Evolutionary conservation across 805 yeast species (phyloP).

Genomic region (Kuraishia ogatae): DNA sequence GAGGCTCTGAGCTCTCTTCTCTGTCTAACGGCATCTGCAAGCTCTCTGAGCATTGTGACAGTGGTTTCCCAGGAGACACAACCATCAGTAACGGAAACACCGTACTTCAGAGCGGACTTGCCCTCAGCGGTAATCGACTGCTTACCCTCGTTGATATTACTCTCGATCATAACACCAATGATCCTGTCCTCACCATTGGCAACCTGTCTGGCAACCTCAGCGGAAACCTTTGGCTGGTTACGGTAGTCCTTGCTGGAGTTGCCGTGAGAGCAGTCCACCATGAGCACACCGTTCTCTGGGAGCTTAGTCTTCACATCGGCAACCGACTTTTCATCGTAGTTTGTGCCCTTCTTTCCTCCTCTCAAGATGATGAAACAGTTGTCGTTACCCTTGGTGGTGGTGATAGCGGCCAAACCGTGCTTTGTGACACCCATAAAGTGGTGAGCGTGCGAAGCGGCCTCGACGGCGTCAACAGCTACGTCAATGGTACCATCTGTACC

Average conservation of each 20-base stretch:
- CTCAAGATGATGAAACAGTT: conserved; percentile 87
- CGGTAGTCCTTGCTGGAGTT: conserved; percentile 85
- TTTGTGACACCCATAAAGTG: conserved; percentile 93
- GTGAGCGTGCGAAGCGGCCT: conserved; percentile 88
- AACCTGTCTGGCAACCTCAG: conserved; percentile 70
- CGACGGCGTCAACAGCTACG: conserved; percentile 90
- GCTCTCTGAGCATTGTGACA: conserved; percentile 54
- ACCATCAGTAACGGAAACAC: conserved; percentile 96
- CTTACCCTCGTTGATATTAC: conserved; percentile 85
- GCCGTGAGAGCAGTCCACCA: conserved; percentile 98
- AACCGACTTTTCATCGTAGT: conserved; percentile 73
- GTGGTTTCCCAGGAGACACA: conserved; percentile 91
- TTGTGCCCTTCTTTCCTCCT: conserved; percentile 93
- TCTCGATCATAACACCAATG: conserved; percentile 96
- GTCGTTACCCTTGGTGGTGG: conserved; percentile 88
- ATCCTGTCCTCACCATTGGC: conserved; percentile 64
- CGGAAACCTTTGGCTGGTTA: conserved; percentile 89
- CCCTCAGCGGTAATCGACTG: conserved; percentile 83
- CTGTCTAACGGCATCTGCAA: conserved; percentile 72
- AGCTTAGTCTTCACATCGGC: conserved; percentile 55
- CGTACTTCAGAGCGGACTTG: conserved; percentile 70
- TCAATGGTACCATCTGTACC: conserved; percentile 96
- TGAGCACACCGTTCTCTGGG: conserved; percentile 34
- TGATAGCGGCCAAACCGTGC: conserved; percentile 94
- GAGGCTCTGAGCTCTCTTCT: conserved; percentile 44